A percentile compares a stretch with the other conserved stretches of the same genome.
Conservation (phyloP, 2,329 filamentous ascomycete species). For the Hyphodiscus sp. region DNA sequence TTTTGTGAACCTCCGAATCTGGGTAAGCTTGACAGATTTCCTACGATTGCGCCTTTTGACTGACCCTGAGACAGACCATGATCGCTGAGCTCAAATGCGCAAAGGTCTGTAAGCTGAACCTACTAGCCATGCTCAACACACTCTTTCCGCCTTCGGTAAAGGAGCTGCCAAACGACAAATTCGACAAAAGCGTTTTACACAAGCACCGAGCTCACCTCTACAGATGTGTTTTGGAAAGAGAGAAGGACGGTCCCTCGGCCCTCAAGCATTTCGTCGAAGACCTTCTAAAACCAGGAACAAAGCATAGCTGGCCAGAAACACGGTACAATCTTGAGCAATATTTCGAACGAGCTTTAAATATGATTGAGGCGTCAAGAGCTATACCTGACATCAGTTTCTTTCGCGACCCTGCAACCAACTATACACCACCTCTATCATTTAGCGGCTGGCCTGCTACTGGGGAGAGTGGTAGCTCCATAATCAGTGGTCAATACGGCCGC, state of each 20-base stretch:
- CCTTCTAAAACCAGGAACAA: conserved; percentile 9
- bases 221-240: conserved; percentile 15
- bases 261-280: conserved; percentile 15
- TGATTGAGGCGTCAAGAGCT: conserved; percentile 21
- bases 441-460: background rate
- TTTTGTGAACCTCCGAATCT: conserved; percentile 24
- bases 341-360: conserved; percentile 16
- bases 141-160: conserved; percentile 23
- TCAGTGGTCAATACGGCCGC: background rate
- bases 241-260: conserved; percentile 7
- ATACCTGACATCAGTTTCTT: conserved; percentile 13
- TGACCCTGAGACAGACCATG: conserved; percentile 20
- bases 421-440: background rate
- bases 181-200: conserved; percentile 14
- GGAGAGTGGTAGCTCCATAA: background rate
- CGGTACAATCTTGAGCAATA: conserved; percentile 16
- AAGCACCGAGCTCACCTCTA: conserved; percentile 22
- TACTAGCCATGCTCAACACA: conserved; percentile 27
- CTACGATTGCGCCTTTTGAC: background rate
- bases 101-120: conserved; percentile 18
- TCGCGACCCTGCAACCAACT: background rate
- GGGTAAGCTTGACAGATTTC: too few species aligned
- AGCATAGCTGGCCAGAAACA: conserved; percentile 17
- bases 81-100: conserved; percentile 15
- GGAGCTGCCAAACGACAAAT: conserved; percentile 18